phyloP scores from a whole-genome alignment of 2,329 filamentous ascomycete genomes.

The Penicillium janthinellum region DNA sequence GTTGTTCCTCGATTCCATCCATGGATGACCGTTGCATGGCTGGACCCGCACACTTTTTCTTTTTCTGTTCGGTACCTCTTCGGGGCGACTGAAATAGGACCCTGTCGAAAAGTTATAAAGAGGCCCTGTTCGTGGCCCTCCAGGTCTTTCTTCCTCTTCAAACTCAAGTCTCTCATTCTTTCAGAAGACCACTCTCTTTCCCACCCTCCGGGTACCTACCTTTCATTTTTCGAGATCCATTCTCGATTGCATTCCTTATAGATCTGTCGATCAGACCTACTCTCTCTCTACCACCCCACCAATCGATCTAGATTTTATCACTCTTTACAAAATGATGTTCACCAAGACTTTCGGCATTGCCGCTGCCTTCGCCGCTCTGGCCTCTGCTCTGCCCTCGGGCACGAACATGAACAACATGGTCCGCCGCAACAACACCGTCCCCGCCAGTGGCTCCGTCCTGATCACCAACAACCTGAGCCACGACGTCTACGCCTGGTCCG shows the following conservation, averaged over 20 bases:
- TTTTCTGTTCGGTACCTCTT: constrained; percentile 21
- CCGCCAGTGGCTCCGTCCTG: constrained; percentile 32
- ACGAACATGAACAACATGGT: constrained; percentile 22
- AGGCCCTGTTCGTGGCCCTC: constrained; percentile 11
- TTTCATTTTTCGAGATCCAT: constrained; percentile 27
- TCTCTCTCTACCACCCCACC: neutral
- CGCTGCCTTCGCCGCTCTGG: constrained; percentile 35
- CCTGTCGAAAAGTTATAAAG: constrained; percentile 26
- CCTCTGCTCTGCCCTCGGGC: constrained; percentile 33
- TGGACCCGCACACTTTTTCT: constrained; percentile 17
- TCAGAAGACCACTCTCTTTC: constrained; percentile 26
- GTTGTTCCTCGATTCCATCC: constrained; percentile 16
- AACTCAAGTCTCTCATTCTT: constrained; percentile 14
- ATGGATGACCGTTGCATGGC: constrained; percentile 22
- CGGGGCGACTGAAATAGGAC: constrained; percentile 10
- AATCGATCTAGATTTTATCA: constrained; percentile 6
- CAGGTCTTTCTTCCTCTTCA: constrained; percentile 3
- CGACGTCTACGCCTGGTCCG: constrained; percentile 46
- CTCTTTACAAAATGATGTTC: constrained; percentile 39
- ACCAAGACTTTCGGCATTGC: constrained; percentile 38
- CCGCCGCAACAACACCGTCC: constrained; percentile 25
- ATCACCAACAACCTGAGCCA: constrained; percentile 43
- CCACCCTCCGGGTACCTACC: constrained; percentile 14
- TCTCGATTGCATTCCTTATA: constrained; percentile 27
- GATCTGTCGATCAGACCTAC: constrained; percentile 27